Evolutionary conservation across 495 filamentous ascomycete species (phyloP), one percentile per base, ranked within the genome.

Genomic region (Annulohypoxylon moriforme): DNA sequence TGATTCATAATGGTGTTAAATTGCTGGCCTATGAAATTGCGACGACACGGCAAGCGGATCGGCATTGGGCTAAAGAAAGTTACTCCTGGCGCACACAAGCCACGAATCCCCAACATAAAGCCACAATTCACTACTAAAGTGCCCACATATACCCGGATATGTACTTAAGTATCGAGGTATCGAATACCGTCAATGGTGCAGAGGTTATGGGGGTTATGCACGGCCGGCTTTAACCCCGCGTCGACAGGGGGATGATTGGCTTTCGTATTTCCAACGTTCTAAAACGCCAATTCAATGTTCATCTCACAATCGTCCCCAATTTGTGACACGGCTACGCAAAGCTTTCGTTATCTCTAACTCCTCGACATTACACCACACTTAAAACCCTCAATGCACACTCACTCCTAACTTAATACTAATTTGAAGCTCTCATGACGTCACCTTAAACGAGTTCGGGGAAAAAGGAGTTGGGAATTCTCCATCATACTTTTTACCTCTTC

Each of bases 21-120:
- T 59, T 10, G 5, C 27, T 47, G 40, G 18, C 57, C 44, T 60
- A 65, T 46, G 55, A 57, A 59, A 50, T 44, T 57, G 56, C 44
- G 53, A 38, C 20, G 62, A 13, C 58, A 71, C 74, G 74, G 74
- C 74, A 76, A 76, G 60, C 25, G 29, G 18, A 62, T 76, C 74
- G 74, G 74, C 72, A 75, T 60, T 67, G 66, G n/a, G 58, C 33
- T 24, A 36, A 59, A 46, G 40, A 75, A 74, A 71, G 67, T 72
- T 76, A 63, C 61, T 68, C 74, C 74, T 66, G 47, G 27, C 13
- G 4, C 58, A 52, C 53, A 52, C 36, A 34, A 58, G 36, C 33
- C 42, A 62, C 58, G 58, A 24, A 34, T 34, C 16, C 11, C 29
- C 27, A 14, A 18, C 50, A 29, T 11, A 11, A 33, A 55, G 27